These are phyloP conservation scores for Podaxis sp. DNA, from an alignment of 768 basidiomycete genomes.

Conservation along the genomic window DNA sequence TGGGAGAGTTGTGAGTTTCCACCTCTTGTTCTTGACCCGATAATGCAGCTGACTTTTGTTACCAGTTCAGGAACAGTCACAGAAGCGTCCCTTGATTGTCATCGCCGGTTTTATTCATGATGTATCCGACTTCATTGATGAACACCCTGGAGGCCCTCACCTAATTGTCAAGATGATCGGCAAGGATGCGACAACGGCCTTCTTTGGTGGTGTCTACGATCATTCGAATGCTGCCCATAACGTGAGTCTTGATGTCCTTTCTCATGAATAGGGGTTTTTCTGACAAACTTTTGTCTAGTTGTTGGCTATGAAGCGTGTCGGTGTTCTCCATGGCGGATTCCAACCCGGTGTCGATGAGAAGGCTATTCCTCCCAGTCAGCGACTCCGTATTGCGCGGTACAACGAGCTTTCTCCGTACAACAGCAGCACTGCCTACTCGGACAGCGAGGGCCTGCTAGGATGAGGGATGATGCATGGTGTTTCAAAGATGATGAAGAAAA, in stretches of 20 bases:
- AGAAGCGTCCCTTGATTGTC: conserved; percentile 77
- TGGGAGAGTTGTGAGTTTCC: conserved; percentile 77
- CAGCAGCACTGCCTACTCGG: conserved; percentile 53
- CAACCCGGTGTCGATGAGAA: conserved; percentile 58
- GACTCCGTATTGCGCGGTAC: conserved; percentile 64
- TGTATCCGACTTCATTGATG: conserved; percentile 76
- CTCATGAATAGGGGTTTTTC: background rate
- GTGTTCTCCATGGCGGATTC: conserved; percentile 56
- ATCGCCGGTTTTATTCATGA: conserved; percentile 94
- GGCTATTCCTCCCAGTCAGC: conserved; percentile 67
- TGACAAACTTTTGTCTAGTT: conserved; percentile 26
- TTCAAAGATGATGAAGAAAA: background rate
- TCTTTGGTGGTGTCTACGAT: conserved; percentile 90
- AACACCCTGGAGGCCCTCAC: conserved; percentile 90
- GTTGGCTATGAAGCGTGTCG: conserved; percentile 64
- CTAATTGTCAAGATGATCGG: conserved; percentile 82
- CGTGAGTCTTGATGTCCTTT: conserved; percentile 30
- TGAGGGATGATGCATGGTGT: conserved; percentile 14
- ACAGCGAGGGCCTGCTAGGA: conserved; percentile 49
- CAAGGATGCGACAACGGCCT: conserved; percentile 88
- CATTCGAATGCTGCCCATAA: conserved; percentile 89
- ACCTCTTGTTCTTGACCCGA: background rate
- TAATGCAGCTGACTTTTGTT: background rate
- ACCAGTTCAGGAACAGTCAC: conserved; percentile 72
- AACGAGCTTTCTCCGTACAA: conserved; percentile 51